Percentiles rank a stretch among this genome's conserved stretches.
Evolutionary conservation across 257 asterid genomes (phyloP).

Genomic region (Lantana camara): DNA sequence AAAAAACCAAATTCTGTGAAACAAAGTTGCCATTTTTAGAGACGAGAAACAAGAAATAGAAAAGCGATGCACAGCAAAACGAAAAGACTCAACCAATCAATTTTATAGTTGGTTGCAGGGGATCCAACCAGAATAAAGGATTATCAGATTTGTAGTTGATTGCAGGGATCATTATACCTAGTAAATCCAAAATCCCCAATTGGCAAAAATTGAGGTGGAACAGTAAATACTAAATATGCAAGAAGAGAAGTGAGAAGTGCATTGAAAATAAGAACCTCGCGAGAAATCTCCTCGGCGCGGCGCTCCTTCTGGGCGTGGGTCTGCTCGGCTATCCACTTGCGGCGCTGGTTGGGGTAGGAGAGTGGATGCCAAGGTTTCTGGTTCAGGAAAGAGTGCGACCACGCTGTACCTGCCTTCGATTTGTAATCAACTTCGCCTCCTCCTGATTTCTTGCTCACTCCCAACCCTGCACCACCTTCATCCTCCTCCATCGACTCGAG

Average conservation of each 20-base stretch:
- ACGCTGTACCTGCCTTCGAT: slow-evolving; percentile 92
- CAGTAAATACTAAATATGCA: slow-evolving; percentile 10
- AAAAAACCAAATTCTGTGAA: no score
- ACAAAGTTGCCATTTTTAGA: no score
- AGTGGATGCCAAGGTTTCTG: slow-evolving; percentile 99
- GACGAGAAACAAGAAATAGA: no score
- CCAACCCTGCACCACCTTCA: slow-evolving; percentile 58
- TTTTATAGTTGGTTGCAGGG: no score
- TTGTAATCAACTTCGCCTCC: slow-evolving; percentile 91
- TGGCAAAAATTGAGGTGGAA: not conserved
- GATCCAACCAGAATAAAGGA: no score
- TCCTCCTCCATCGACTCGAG: slow-evolving; percentile 91
- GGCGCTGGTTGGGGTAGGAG: slow-evolving; percentile 98
- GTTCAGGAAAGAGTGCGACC: slow-evolving; percentile 92
- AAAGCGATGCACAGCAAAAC: no score
- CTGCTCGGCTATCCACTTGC: slow-evolving; percentile 99
- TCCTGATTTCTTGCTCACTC: slow-evolving; percentile 63
- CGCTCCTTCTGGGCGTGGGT: slow-evolving; percentile 71
- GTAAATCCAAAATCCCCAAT: slow-evolving; percentile 16
- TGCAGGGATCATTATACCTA: not conserved
- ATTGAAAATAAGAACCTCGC: slow-evolving; percentile 52
- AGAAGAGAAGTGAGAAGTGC: not conserved
- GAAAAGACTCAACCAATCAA: no score
- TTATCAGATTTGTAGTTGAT: no score
- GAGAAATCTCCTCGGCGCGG: slow-evolving; percentile 85